A percentile compares a stretch with the other conserved stretches of the same genome.
Evolutionary conservation across 2,329 filamentous ascomycete genomes (phyloP).

Genomic region (Arthrobotrys megalospora): DNA sequence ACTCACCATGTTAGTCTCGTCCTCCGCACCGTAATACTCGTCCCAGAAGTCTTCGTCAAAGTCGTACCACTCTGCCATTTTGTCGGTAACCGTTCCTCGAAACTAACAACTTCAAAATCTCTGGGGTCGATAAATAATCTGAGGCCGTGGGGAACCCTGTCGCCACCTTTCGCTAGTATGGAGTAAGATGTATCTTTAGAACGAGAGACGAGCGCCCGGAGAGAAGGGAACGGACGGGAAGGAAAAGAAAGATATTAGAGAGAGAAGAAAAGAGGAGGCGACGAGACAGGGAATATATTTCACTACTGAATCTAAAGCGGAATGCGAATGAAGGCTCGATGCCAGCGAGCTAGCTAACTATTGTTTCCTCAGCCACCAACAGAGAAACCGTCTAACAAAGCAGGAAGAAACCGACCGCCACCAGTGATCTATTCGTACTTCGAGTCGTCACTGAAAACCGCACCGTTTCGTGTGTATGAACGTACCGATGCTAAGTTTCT

Average conservation of each 20-base stretch:
- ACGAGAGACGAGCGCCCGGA: not conserved
- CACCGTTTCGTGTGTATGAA: too few species aligned
- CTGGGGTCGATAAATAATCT: not conserved
- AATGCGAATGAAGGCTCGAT: conserved; percentile 16
- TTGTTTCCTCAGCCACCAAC: conserved; percentile 8
- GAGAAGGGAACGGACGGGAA: conserved; percentile 1
- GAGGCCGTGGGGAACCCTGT: conserved; percentile 2
- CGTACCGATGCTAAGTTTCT: not conserved
- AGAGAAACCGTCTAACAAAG: not conserved
- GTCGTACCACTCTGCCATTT: conserved; percentile 56
- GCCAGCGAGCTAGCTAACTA: not conserved
- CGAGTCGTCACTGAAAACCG: too few species aligned
- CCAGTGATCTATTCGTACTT: not conserved
- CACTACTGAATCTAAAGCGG: conserved; percentile 1
- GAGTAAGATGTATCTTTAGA: not conserved
- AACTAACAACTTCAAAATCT: not conserved
- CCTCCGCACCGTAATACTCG: conserved; percentile 49
- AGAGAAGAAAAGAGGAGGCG: conserved; percentile 22
- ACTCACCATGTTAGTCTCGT: conserved; percentile 55
- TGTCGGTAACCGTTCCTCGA: not conserved
- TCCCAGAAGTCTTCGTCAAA: conserved; percentile 59
- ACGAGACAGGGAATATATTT: conserved; percentile 12
- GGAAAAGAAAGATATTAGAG: not conserved
- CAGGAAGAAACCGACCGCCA: conserved; percentile 11
- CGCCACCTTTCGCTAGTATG: not conserved